phyloP scores from a whole-genome alignment of 805 yeast genomes.

The Saturnispora bothae region DNA sequence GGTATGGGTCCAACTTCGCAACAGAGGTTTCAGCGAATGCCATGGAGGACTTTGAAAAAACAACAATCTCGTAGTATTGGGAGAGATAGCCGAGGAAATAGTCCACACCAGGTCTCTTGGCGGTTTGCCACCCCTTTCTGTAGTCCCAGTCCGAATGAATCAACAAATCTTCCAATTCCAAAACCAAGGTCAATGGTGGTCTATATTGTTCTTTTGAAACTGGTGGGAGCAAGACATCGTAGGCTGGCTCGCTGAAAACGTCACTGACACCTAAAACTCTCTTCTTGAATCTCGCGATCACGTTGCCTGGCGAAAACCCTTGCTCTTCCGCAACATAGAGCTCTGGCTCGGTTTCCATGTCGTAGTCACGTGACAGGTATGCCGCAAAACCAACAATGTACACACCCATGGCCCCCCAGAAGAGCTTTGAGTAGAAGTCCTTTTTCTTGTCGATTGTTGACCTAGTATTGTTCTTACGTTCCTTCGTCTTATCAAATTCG shows the following conservation, averaged over 20 bases:
- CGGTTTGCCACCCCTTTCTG: conserved; percentile 94
- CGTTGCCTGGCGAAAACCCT: conserved; percentile 56
- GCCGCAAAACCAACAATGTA: conserved; percentile 44
- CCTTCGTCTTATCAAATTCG: conserved; percentile 26
- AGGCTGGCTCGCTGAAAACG: conserved; percentile 87
- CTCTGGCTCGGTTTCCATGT: conserved; percentile 54
- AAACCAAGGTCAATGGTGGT: conserved; percentile 82
- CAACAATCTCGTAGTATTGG: conserved; percentile 90
- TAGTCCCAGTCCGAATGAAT: conserved; percentile 89
- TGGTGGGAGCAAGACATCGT: conserved; percentile 87
- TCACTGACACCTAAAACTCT: conserved; percentile 69
- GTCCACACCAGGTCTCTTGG: conserved; percentile 97
- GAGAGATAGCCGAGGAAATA: conserved; percentile 91
- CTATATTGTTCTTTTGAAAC: conserved; percentile 84
- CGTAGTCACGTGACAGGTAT: conserved; percentile 81
- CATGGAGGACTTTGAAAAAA: conserved; percentile 78
- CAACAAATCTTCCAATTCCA: conserved; percentile 81
- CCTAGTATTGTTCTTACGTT: conserved; percentile 45
- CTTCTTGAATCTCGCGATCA: conserved; percentile 59
- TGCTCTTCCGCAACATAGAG: conserved; percentile 37
- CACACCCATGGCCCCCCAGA: conserved; percentile 30
- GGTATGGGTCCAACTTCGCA: conserved; percentile 85
- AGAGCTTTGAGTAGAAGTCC: conserved; percentile 68
- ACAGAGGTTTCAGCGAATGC: conserved; percentile 78
- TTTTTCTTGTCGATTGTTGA: conserved; percentile 73